Evolutionary conservation across 768 basidiomycete species (phyloP).

Genomic region (Leccinellum rugosiceps): DNA sequence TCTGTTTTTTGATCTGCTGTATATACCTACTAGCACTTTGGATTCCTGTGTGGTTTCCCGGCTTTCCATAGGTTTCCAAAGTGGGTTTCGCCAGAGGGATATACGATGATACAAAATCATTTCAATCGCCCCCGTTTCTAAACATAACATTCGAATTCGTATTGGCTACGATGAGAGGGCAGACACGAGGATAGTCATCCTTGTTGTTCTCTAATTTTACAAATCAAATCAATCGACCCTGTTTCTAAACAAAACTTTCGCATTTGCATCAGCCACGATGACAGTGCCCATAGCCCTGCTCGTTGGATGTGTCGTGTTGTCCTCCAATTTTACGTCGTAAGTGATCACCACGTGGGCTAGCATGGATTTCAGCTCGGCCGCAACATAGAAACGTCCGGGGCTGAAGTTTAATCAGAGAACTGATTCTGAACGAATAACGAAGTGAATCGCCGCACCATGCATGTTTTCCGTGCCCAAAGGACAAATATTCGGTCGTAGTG

Average conservation of each 20-base stretch:
- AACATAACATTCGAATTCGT: too few relatives aligned
- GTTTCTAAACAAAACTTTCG: slow-evolving; percentile 3
- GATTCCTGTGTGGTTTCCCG: too few relatives aligned
- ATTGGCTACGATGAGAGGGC: too few relatives aligned
- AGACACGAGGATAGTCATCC: too few relatives aligned
- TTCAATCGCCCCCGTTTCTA: too few relatives aligned
- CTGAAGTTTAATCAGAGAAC: not conserved
- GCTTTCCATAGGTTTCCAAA: too few relatives aligned
- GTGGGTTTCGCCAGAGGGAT: too few relatives aligned
- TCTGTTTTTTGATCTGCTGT: too few relatives aligned
- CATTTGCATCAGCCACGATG: not conserved
- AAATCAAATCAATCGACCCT: not conserved
- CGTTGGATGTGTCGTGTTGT: not conserved
- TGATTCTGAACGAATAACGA: not conserved
- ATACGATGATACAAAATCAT: too few relatives aligned
- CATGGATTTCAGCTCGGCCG: slow-evolving; percentile 9
- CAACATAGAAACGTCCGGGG: slow-evolving; percentile 16
- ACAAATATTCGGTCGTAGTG: slow-evolving; percentile 30
- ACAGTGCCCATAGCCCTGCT: not conserved
- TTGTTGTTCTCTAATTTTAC: too few relatives aligned
- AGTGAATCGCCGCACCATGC: slow-evolving; percentile 4
- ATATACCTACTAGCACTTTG: too few relatives aligned
- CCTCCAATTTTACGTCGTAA: slow-evolving; percentile 9
- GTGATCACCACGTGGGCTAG: slow-evolving; percentile 10
- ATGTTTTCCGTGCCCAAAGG: slow-evolving; percentile 34